phyloP scores from a whole-genome alignment of 305 asterid species.

The Fraxinus xanthoxyloides region DNA sequence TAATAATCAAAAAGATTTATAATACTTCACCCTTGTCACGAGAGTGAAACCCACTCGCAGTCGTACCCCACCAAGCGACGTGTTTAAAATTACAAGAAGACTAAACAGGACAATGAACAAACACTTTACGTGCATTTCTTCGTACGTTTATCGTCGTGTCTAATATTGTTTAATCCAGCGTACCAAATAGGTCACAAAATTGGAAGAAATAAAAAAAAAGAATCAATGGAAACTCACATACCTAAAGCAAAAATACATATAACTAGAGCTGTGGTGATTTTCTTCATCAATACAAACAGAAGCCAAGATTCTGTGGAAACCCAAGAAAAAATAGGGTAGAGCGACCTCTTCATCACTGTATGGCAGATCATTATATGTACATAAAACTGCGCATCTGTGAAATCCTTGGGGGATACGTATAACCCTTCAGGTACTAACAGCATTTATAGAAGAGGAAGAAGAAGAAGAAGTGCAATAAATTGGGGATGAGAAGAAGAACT shows the following conservation, averaged over 20 bases:
- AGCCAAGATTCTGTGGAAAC: conserved; percentile 27
- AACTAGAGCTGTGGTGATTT: conserved; percentile 40
- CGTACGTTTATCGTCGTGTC: not conserved
- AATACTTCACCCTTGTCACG: not conserved
- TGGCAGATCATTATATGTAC: conserved; percentile 23
- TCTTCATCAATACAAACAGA: conserved; percentile 37
- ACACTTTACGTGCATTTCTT: conserved; percentile 13
- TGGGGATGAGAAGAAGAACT: conserved; percentile 20
- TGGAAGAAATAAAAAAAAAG: not conserved
- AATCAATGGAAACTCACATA: conserved; percentile 17
- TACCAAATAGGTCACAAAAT: not conserved
- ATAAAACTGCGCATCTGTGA: not conserved
- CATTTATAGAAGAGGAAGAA: conserved; percentile 25
- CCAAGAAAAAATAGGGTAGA: conserved; percentile 32
- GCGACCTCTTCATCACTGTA: conserved; percentile 22
- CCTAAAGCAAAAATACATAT: conserved; percentile 64
- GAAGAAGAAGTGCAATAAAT: conserved; percentile 31
- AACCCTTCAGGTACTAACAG: not conserved
- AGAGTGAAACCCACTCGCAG: not conserved
- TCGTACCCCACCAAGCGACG: not conserved
- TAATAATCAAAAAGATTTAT: not conserved
- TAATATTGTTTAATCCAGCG: not conserved
- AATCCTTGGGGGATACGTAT: not conserved
- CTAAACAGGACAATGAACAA: conserved; percentile 6
- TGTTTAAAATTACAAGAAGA: not conserved